phyloP scores from a whole-genome alignment of 176 grass and related monocot species.

The Hordeum marinum region DNA sequence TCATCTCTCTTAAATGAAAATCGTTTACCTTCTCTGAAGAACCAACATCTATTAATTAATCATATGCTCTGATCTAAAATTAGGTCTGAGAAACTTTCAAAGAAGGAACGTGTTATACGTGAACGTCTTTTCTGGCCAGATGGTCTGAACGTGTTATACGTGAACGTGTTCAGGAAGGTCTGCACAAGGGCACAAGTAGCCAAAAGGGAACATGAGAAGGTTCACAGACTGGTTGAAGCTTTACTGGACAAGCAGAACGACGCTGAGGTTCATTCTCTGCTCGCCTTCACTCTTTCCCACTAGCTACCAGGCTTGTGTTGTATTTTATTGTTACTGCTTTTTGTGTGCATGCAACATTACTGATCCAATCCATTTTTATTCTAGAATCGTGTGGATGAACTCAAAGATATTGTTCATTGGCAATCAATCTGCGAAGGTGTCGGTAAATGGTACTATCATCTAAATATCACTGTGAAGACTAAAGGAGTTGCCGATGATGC shows the following conservation, averaged over 20 bases:
- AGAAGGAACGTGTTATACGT: neutral
- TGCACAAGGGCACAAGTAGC: neutral
- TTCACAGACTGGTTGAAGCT: neutral
- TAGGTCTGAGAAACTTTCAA: neutral
- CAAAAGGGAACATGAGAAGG: neutral
- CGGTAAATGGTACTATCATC: neutral
- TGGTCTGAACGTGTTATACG: too few relatives aligned
- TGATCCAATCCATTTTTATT: neutral
- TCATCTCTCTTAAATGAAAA: neutral
- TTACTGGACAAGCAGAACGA: neutral
- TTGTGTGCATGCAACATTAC: neutral
- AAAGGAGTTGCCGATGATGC: neutral
- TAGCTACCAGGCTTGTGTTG: neutral
- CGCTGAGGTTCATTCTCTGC: neutral
- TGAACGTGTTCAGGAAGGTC: neutral
- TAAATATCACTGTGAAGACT: neutral
- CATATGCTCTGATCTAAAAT: neutral
- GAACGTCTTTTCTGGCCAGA: neutral
- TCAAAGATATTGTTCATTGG: neutral
- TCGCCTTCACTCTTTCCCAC: neutral
- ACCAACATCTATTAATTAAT: neutral
- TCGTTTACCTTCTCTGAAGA: neutral
- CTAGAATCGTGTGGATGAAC: neutral
- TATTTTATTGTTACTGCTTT: neutral
- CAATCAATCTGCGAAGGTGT: neutral